Evolutionary conservation across 2,329 filamentous ascomycete genomes (phyloP).

Genomic region (Penicillium sp.): DNA sequence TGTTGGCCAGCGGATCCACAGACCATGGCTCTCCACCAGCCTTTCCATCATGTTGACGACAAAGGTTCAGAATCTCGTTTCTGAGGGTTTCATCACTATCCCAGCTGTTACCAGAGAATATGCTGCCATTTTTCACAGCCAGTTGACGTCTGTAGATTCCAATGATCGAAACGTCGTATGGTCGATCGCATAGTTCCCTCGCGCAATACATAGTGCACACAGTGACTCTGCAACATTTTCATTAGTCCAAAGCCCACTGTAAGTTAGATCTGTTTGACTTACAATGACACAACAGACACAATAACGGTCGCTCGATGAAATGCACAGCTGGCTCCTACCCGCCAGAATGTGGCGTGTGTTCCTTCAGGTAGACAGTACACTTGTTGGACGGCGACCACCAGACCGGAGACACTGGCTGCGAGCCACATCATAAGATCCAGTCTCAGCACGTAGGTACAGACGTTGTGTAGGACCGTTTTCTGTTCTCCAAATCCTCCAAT

Average conservation of each 20-base stretch:
- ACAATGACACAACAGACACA: conserved; percentile 38
- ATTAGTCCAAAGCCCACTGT: background rate
- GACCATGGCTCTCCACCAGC: conserved; percentile 26
- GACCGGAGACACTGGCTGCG: conserved; percentile 37
- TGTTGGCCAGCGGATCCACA: conserved; percentile 25
- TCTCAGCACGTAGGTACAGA: conserved; percentile 37
- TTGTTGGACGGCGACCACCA: conserved; percentile 39
- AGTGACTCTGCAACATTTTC: conserved; percentile 26
- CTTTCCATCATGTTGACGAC: conserved; percentile 36
- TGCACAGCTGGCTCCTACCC: conserved; percentile 37
- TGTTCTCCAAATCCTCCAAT: conserved; percentile 30
- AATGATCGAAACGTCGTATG: conserved; percentile 39
- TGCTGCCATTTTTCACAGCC: conserved; percentile 27
- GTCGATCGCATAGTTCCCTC: conserved; percentile 37
- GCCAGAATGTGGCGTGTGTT: conserved; percentile 32
- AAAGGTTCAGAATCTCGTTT: conserved; percentile 39
- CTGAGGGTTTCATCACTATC: conserved; percentile 39
- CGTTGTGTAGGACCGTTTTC: conserved; percentile 33
- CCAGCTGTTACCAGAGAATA: conserved; percentile 35
- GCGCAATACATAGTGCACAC: conserved; percentile 40
- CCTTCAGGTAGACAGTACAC: conserved; percentile 32
- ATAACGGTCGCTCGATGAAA: conserved; percentile 37
- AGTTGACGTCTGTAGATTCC: conserved; percentile 32
- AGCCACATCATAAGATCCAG: conserved; percentile 40
- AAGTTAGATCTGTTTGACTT: conserved; percentile 12